Percentiles rank a stretch among this genome's conserved stretches.
Conservation (phyloP, 164 flowering plant genomes). For the Berberis thunbergii region DNA sequence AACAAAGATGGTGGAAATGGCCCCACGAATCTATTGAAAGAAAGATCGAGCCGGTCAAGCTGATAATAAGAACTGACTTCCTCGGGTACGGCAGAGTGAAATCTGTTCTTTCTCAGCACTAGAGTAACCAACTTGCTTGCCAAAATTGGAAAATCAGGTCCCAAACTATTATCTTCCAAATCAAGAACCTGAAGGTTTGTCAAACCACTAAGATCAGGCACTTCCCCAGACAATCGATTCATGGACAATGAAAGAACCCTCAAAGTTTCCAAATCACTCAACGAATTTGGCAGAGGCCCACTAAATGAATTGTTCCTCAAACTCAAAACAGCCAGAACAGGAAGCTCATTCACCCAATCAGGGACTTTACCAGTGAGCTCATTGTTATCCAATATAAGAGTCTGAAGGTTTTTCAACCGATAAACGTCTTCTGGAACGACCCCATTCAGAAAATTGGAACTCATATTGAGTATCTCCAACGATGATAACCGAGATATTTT, state of each 20-base stretch:
- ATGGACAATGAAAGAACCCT: slow-evolving; percentile 64
- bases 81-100: slow-evolving; percentile 55
- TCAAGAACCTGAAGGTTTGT: slow-evolving; percentile 86
- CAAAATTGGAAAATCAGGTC: slow-evolving; percentile 67
- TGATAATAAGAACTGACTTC: slow-evolving; percentile 55
- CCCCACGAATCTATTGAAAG: slow-evolving; percentile 72
- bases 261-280: slow-evolving; percentile 46
- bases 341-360: slow-evolving; percentile 42
- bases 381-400: slow-evolving; percentile 75
- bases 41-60: slow-evolving; percentile 63
- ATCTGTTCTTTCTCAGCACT: slow-evolving; percentile 64
- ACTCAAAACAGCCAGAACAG: slow-evolving; percentile 60
- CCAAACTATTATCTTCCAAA: slow-evolving; percentile 59
- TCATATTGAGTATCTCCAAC: slow-evolving; percentile 76
- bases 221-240: slow-evolving; percentile 61
- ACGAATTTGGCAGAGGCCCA: slow-evolving; percentile 56
- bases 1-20: slow-evolving; percentile 58
- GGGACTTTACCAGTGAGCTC: slow-evolving; percentile 59
- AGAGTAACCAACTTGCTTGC: slow-evolving; percentile 49
- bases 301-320: slow-evolving; percentile 56
- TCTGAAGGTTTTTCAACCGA: slow-evolving; percentile 43
- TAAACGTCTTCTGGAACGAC: slow-evolving; percentile 54
- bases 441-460: slow-evolving; percentile 69
- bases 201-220: slow-evolving; percentile 75
- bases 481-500: slow-evolving; percentile 52